Evolutionary conservation across 129 eudicot genomes (phyloP).

Genomic region (Flaveria ramosissima): DNA sequence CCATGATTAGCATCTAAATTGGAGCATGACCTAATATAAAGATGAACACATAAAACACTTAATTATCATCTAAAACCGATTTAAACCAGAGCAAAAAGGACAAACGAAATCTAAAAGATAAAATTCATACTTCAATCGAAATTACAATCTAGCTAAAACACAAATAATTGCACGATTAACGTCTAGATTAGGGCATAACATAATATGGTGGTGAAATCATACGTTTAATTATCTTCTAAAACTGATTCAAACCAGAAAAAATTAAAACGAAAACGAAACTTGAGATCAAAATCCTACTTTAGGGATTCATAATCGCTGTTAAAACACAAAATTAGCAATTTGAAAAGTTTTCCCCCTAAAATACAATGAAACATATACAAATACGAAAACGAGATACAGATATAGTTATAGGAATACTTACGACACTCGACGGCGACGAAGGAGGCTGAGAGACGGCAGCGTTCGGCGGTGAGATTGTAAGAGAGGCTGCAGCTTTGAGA

Average conservation of each 20-base stretch:
- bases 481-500: slow-evolving; percentile 9
- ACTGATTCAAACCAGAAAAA: slow-evolving; percentile 8
- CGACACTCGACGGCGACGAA: neutral
- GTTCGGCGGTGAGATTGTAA: slow-evolving; percentile 4
- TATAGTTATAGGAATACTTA: neutral
- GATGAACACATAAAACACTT: neutral
- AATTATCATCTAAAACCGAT: neutral
- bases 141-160: neutral
- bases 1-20: neutral
- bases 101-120: too few species aligned
- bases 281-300: neutral
- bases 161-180: neutral
- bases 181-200: neutral
- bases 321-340: neutral
- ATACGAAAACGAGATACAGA: neutral
- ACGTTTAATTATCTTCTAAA: neutral
- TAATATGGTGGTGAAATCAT: neutral
- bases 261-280: neutral
- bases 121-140: neutral
- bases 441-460: slow-evolving; percentile 18
- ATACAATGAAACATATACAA: neutral
- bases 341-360: neutral
- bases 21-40: neutral
- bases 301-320: neutral
- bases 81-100: neutral